Conservation (phyloP, 2,329 filamentous ascomycete genomes). For the Pestalotiopsis sp. region DNA sequence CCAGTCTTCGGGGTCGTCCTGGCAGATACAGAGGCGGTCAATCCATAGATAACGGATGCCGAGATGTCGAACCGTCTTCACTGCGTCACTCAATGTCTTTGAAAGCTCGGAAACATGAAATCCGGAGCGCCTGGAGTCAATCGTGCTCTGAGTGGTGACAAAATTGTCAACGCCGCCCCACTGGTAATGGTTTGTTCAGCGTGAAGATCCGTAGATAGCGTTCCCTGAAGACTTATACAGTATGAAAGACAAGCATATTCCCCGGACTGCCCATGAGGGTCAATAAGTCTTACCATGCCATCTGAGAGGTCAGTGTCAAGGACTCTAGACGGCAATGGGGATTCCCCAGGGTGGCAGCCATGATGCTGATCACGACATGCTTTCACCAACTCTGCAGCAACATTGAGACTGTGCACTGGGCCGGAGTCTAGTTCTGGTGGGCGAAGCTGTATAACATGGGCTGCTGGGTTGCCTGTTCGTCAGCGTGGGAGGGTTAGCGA, state of each 20-base stretch:
- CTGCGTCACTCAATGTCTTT: conserved; percentile 8
- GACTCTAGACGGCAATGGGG: conserved; percentile 10
- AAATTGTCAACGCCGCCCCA: neutral
- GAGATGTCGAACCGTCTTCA: neutral
- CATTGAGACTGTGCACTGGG: conserved; percentile 4
- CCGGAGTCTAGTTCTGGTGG: conserved; percentile 9
- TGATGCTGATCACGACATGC: conserved; percentile 3
- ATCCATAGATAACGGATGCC: conserved; percentile 16
- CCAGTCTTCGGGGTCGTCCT: conserved; percentile 18
- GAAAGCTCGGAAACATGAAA: conserved; percentile 8
- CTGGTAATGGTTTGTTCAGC: neutral
- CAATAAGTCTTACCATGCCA: conserved; percentile 15
- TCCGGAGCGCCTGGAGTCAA: neutral
- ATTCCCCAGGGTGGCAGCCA: neutral
- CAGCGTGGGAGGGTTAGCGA: neutral
- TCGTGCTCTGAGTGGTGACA: neutral
- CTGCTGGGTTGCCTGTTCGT: neutral
- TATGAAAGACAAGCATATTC: conserved; percentile 18
- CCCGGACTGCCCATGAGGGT: conserved; percentile 7
- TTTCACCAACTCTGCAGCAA: neutral
- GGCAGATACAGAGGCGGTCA: conserved; percentile 19
- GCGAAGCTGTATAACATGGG: neutral
- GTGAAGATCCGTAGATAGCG: neutral
- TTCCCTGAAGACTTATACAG: conserved; percentile 8
- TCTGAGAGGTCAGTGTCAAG: conserved; percentile 14